These are phyloP conservation scores for Evernia prunastri DNA, from an alignment of 495 filamentous ascomycete species.

Conservation along the genomic window DNA sequence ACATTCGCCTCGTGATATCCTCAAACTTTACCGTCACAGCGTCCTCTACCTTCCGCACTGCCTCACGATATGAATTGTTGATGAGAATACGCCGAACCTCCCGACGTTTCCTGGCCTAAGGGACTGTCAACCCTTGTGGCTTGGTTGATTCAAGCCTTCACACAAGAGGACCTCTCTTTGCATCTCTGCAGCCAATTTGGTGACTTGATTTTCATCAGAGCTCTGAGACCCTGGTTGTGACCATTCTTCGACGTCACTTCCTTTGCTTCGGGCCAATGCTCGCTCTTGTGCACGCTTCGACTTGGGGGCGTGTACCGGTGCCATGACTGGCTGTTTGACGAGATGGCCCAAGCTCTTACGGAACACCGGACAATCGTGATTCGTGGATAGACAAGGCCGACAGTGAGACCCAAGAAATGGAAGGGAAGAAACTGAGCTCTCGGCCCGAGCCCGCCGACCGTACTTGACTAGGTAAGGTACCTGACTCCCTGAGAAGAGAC, in stretches of 20 bases:
- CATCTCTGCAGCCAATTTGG: conserved; percentile 23
- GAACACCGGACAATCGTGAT: no score
- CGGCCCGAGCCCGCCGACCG: no score
- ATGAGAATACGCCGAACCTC: conserved; percentile 26
- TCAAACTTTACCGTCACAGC: conserved; percentile 4
- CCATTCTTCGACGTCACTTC: background rate
- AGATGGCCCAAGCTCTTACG: background rate
- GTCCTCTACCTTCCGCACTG: conserved; percentile 23
- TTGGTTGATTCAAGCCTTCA: background rate
- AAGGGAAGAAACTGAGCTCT: no score
- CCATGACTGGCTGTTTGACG: conserved; percentile 11
- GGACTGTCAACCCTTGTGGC: background rate
- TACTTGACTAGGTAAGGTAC: no score
- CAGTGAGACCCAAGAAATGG: no score
- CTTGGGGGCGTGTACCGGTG: conserved; percentile 5
- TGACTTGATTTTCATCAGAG: conserved; percentile 14
- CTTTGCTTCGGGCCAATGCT: conserved; percentile 21
- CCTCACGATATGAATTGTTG: conserved; percentile 24
- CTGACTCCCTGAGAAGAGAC: no score
- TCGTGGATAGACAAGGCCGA: no score
- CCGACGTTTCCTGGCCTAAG: conserved; percentile 28
- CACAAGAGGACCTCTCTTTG: conserved; percentile 12
- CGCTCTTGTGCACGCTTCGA: background rate
- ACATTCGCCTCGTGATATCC: conserved; percentile 14
- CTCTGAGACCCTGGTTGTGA: conserved; percentile 16